A percentile compares a stretch with the other conserved stretches of the same genome.
Conservation (phyloP, 495 filamentous ascomycete species). For the Hamigera avellanea region DNA sequence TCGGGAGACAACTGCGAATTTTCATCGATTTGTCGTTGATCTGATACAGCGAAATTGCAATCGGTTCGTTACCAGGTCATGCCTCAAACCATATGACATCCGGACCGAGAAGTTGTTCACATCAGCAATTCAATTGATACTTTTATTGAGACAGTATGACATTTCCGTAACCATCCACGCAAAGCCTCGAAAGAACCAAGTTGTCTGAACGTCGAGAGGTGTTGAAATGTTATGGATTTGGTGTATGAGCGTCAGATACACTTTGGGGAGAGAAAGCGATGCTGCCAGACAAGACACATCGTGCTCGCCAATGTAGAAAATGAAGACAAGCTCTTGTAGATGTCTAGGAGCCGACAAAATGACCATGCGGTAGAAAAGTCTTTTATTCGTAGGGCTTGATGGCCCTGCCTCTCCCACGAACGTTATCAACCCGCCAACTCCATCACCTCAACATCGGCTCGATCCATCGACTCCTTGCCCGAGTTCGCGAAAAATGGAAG, state of each 20-base stretch:
- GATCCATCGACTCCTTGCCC: slow-evolving; percentile 33
- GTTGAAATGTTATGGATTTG: slow-evolving; percentile 32
- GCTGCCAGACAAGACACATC: slow-evolving; percentile 4
- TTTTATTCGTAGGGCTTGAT: slow-evolving; percentile 32
- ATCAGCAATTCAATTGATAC: too few relatives aligned
- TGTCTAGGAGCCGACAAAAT: slow-evolving; percentile 7
- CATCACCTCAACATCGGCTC: slow-evolving; percentile 32
- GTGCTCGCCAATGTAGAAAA: slow-evolving; percentile 9
- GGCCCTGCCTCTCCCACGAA: slow-evolving; percentile 37
- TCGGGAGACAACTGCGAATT: too few relatives aligned
- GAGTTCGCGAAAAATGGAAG: slow-evolving; percentile 32
- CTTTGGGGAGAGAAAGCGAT: slow-evolving; percentile 16
- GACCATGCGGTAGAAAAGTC: slow-evolving; percentile 14
- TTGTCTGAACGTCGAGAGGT: slow-evolving; percentile 3
- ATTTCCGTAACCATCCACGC: too few relatives aligned
- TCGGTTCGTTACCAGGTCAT: too few relatives aligned
- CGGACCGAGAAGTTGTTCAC: too few relatives aligned
- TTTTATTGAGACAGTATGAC: too few relatives aligned
- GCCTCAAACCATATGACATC: too few relatives aligned
- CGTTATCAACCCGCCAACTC: slow-evolving; percentile 37
- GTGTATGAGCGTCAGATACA: slow-evolving; percentile 31
- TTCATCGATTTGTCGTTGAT: too few relatives aligned
- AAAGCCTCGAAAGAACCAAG: too few relatives aligned
- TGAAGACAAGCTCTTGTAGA: slow-evolving; percentile 8
- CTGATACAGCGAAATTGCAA: too few relatives aligned